These are phyloP conservation scores for Penicillium brevicompactum DNA, from an alignment of 2,329 filamentous ascomycete species.

Conservation along the genomic window DNA sequence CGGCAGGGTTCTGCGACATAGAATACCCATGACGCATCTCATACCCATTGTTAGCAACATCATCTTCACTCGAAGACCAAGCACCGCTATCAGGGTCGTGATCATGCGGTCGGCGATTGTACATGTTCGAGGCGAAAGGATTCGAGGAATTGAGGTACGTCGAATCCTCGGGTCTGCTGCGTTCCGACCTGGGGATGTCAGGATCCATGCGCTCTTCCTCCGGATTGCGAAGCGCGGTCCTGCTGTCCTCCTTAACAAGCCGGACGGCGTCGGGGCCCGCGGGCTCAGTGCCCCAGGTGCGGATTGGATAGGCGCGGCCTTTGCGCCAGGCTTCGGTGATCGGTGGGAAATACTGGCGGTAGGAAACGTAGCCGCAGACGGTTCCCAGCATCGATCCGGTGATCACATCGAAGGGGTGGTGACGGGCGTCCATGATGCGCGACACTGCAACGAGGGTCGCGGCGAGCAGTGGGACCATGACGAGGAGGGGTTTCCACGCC, in stretches of 20 bases:
- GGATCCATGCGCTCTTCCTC: conserved; percentile 30
- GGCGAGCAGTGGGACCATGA: conserved; percentile 56
- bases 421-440: conserved; percentile 64
- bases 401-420: conserved; percentile 64
- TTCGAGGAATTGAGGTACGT: conserved; percentile 24
- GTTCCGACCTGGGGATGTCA: conserved; percentile 3
- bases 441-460: conserved; percentile 59
- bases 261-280: conserved; percentile 22
- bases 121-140: conserved; percentile 28
- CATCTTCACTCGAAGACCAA: conserved; percentile 43
- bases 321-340: conserved; percentile 59
- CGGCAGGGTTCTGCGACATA: conserved; percentile 26
- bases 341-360: conserved; percentile 63
- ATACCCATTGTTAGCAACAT: conserved; percentile 34
- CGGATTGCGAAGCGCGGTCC: conserved; percentile 33
- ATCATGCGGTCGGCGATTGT: conserved; percentile 32
- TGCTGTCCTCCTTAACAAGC: conserved; percentile 19
- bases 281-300: conserved; percentile 57
- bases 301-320: conserved; percentile 61
- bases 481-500: conserved; percentile 60
- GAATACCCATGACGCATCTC: conserved; percentile 40
- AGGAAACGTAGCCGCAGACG: conserved; percentile 54
- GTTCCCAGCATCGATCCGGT: conserved; percentile 58
- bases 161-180: conserved; percentile 10
- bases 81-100: conserved; percentile 29